Evolutionary conservation across 805 yeast species (phyloP).

Genomic region (Jamesozyma rosinii): DNA sequence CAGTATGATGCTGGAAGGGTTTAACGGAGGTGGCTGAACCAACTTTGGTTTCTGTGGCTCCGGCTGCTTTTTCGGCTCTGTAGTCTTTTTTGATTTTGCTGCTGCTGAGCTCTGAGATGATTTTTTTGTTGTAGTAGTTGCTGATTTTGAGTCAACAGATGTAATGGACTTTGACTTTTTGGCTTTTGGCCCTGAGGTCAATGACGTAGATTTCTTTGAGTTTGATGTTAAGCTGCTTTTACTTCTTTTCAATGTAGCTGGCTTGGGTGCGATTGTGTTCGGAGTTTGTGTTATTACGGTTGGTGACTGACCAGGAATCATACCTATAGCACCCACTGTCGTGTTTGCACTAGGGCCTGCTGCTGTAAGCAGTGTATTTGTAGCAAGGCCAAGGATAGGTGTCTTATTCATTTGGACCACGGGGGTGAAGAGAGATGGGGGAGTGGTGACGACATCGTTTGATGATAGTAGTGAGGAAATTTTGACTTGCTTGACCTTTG

Average conservation of each 20-base stretch:
- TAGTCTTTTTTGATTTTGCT: neutral
- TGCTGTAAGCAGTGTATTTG: neutral
- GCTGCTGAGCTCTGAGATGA: slow-evolving; percentile 1
- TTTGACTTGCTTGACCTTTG: slow-evolving; percentile 11
- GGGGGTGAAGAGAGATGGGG: neutral
- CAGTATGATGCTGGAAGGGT: slow-evolving; percentile 17
- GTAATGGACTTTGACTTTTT: slow-evolving; percentile 6
- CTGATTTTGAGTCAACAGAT: neutral
- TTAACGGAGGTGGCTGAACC: slow-evolving; percentile 17
- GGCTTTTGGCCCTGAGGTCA: neutral
- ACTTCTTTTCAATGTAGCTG: slow-evolving; percentile 3
- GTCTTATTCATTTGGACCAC: neutral
- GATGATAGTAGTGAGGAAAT: slow-evolving; percentile 15
- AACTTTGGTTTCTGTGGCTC: slow-evolving; percentile 7
- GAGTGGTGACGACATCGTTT: neutral
- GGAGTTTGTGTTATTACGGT: neutral
- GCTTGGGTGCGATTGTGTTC: neutral
- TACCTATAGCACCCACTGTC: too few species aligned
- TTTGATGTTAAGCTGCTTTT: slow-evolving; percentile 1
- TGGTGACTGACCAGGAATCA: too few species aligned
- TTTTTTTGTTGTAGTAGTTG: slow-evolving; percentile 1
- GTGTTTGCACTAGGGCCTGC: neutral
- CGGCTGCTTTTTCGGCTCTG: slow-evolving; percentile 5
- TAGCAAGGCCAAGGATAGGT: neutral
- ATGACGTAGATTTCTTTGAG: slow-evolving; percentile 1